Conservation (phyloP, 495 filamentous ascomycete species). For the Penicillium diatomitis region DNA sequence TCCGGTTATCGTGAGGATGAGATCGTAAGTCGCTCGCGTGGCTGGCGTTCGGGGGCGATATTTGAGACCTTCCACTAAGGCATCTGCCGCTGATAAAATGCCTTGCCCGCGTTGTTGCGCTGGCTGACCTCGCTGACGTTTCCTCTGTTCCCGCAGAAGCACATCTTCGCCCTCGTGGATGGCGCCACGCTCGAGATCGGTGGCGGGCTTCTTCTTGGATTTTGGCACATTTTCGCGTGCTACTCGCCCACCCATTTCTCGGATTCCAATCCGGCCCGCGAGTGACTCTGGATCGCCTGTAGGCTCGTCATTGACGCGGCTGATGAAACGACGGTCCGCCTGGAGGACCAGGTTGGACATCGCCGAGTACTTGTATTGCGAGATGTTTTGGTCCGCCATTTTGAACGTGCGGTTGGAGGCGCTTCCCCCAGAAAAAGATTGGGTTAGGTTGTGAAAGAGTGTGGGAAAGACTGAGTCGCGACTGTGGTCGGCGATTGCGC, state of each 20-base stretch:
- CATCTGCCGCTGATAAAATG: slow-evolving; percentile 76
- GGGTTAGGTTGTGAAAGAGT: slow-evolving; percentile 5
- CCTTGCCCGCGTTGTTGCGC: slow-evolving; percentile 66
- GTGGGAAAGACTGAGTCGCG: slow-evolving; percentile 23
- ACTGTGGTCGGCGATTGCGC: slow-evolving; percentile 25
- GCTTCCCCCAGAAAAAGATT: slow-evolving; percentile 9
- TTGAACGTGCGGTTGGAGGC: slow-evolving; percentile 20
- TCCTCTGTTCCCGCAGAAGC: slow-evolving; percentile 76
- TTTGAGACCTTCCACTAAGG: slow-evolving; percentile 71
- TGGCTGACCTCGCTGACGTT: slow-evolving; percentile 68
- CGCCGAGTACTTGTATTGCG: slow-evolving; percentile 98
- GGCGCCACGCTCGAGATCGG: slow-evolving; percentile 64
- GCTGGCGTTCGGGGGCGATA: slow-evolving; percentile 89
- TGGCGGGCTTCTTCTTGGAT: slow-evolving; percentile 56
- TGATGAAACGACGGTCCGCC: slow-evolving; percentile 93
- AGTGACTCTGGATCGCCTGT: slow-evolving; percentile 97
- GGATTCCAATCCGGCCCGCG: slow-evolving; percentile 83
- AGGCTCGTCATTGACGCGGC: slow-evolving; percentile 82
- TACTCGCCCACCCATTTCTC: slow-evolving; percentile 85
- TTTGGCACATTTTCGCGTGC: slow-evolving; percentile 72
- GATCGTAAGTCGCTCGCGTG: slow-evolving; percentile 89
- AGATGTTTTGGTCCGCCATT: slow-evolving; percentile 91
- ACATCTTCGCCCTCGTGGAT: slow-evolving; percentile 82
- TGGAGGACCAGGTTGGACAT: slow-evolving; percentile 99
- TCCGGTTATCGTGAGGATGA: slow-evolving; percentile 86